These are phyloP conservation scores for Raddia distichophylla DNA, from an alignment of 176 grass and related monocot species.

Conservation along the genomic window DNA sequence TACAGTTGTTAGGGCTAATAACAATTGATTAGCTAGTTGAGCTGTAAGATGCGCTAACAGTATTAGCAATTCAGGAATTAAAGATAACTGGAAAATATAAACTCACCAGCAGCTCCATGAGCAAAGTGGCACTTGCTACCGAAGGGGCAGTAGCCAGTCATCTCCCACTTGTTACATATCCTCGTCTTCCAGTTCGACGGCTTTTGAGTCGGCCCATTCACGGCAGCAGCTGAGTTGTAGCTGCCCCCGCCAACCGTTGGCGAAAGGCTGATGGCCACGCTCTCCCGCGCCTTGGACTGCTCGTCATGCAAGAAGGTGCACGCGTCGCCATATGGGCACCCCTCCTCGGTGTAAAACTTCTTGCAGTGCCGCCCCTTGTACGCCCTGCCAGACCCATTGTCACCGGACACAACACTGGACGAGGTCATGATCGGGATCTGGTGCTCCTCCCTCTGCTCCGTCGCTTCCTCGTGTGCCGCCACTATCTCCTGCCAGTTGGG, in stretches of 20 bases:
- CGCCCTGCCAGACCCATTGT: conserved; percentile 44
- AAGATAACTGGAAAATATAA: conserved; percentile 3
- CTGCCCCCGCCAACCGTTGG: conserved; percentile 62
- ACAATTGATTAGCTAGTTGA: background rate
- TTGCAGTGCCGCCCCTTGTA: conserved; percentile 97
- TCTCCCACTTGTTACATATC: conserved; percentile 99
- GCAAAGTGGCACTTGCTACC: conserved; percentile 98
- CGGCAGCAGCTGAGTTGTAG: conserved; percentile 40
- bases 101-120: conserved; percentile 87
- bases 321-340: conserved; percentile 82
- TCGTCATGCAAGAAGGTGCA: conserved; percentile 98
- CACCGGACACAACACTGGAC: conserved; percentile 39
- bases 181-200: conserved; percentile 99
- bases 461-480: conserved; percentile 69
- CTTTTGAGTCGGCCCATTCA: conserved; percentile 53
- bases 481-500: conserved; percentile 98
- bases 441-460: conserved; percentile 68
- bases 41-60: background rate
- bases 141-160: conserved; percentile 98
- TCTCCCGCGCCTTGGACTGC: conserved; percentile 92
- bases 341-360: conserved; percentile 99
- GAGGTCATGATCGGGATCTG: conserved; percentile 89
- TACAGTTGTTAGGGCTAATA: background rate
- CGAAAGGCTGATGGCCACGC: conserved; percentile 84
- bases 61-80: conserved; percentile 12